Base-by-base conservation (phyloP, 2,329 filamentous ascomycete species). In the Byssochlamys sp. region DNA sequence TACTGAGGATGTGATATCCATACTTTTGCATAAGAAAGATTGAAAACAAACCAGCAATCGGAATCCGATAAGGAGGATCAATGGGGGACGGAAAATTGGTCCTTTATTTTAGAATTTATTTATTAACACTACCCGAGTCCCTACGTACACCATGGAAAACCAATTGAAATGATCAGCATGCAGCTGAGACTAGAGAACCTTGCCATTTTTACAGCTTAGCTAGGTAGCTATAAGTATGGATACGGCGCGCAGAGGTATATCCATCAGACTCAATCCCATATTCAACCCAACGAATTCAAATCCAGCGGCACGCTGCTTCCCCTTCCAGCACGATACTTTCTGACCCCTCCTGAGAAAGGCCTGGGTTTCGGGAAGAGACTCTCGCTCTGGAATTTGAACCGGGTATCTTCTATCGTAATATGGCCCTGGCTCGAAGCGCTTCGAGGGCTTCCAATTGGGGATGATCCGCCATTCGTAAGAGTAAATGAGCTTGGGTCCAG, bases 241-340 rank as follows among this genome's bases (percentile, higher is more conserved):
- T 45, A n/a, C 7, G 6, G 9, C 14, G 39, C 14, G 7, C 39
- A 19, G 7, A 45, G 39, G 39, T 45, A 39, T 39, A 45, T 45
- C 39, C 27, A 51, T 14, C 49, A 12, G 24, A 26, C 27, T 24
- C 64, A 66, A 62, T 63, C 54, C 62, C 58, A 61, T 54, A 59
- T 25, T 67, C 59, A 74, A 27, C 69, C 67, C 61, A 73, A 64
- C 52, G 69, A 67, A 57, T 62, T 84, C 69, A 99, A 74, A 77
- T 97, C 90, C 65, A 97, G 77, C 29, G 94, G 94, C 64, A 97
- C 91, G 77, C 89, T 96, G 75, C 91, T 96, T 31, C 91, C 92
- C 69, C 92, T 83, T 7, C 94, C 94, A 35, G 94, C 94, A 61
- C 92, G 81, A 73, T 97, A 99, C 70, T 84, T 85, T 71, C 88